These are phyloP conservation scores for Biancaea sappan DNA, from an alignment of 306 rosid species.

Conservation along the genomic window DNA sequence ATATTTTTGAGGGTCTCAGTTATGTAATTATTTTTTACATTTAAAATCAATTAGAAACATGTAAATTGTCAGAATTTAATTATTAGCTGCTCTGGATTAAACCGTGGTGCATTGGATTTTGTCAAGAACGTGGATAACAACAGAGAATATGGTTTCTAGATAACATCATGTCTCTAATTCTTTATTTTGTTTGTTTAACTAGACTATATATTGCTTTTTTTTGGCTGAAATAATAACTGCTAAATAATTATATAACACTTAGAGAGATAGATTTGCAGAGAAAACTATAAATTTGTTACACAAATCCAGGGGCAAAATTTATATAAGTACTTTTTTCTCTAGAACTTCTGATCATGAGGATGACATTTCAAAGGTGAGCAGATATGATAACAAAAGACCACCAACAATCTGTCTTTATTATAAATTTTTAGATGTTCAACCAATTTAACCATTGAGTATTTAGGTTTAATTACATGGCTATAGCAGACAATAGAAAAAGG, in stretches of 20 bases:
- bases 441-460: slow-evolving; percentile 41
- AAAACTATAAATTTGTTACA: slow-evolving; percentile 10
- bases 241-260: neutral
- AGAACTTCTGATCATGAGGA: slow-evolving; percentile 8
- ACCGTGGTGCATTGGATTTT: neutral
- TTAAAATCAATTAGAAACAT: no score
- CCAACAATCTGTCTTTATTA: slow-evolving; percentile 26
- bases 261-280: slow-evolving; percentile 9
- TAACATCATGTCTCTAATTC: neutral
- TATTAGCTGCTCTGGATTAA: neutral
- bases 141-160: neutral
- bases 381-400: slow-evolving; percentile 55
- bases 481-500: slow-evolving; percentile 81
- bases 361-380: slow-evolving; percentile 24
- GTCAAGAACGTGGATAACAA: neutral
- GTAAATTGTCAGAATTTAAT: no score
- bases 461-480: slow-evolving; percentile 91
- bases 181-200: neutral
- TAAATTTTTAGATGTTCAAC: slow-evolving; percentile 31
- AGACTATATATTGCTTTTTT: neutral
- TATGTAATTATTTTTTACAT: no score
- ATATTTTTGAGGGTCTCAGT: no score
- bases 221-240: slow-evolving; percentile 6
- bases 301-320: slow-evolving; percentile 17
- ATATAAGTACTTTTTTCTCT: neutral